A percentile compares a stretch with the other conserved stretches of the same genome.
Evolutionary conservation across 805 yeast genomes (phyloP).

Genomic region (Wickerhamomyces bovis): DNA sequence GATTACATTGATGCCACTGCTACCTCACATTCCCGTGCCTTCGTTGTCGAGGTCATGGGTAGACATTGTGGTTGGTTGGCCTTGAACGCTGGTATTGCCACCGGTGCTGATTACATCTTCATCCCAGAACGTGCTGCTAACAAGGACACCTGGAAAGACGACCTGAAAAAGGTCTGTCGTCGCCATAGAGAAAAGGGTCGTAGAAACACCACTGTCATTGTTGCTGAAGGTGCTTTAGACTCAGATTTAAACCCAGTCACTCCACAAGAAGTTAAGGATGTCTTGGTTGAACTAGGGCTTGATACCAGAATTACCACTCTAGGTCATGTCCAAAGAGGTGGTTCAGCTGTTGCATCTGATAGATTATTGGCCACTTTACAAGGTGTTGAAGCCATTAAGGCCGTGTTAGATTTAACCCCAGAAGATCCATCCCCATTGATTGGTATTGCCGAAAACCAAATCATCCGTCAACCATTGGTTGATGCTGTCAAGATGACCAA

Average conservation of each 20-base stretch:
- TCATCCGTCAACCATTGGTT: constrained; percentile 76
- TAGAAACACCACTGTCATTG: constrained; percentile 92
- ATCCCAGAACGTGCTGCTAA: constrained; percentile 92
- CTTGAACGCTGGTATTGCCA: constrained; percentile 93
- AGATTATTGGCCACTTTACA: constrained; percentile 88
- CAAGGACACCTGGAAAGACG: constrained; percentile 69
- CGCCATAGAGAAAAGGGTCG: constrained; percentile 85
- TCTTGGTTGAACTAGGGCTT: constrained; percentile 74
- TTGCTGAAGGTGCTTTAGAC: constrained; percentile 96
- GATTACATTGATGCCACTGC: constrained; percentile 98
- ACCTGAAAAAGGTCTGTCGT: constrained; percentile 65
- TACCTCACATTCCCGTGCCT: constrained; percentile 93
- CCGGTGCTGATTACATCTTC: constrained; percentile 91
- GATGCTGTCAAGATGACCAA: constrained; percentile 87
- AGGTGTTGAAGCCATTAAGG: constrained; percentile 96
- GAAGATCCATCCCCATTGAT: constrained; percentile 93
- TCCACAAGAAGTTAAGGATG: constrained; percentile 74
- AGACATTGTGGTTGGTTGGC: constrained; percentile 99
- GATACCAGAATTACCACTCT: constrained; percentile 93
- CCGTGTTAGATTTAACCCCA: constrained; percentile 83
- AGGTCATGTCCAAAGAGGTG: constrained; percentile 99
- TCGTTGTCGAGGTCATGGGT: constrained; percentile 98
- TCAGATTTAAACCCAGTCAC: constrained; percentile 74
- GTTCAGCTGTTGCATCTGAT: constrained; percentile 94
- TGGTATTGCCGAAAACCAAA: constrained; percentile 81